phyloP scores from a whole-genome alignment of 2,329 filamentous ascomycete genomes.

The Diplodia mutila region DNA sequence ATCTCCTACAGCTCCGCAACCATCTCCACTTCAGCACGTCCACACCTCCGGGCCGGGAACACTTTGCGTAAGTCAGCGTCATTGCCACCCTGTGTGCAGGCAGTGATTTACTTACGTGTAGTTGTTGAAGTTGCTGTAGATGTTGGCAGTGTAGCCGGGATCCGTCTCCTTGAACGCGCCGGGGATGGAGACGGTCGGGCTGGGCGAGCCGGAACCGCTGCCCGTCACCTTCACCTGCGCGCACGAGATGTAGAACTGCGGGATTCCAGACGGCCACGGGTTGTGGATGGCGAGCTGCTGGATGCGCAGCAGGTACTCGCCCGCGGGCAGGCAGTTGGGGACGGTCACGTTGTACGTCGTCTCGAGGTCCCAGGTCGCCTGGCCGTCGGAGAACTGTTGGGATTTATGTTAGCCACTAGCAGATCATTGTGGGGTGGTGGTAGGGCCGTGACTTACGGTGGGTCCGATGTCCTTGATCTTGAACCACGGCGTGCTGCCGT shows the following conservation, averaged over 20 bases:
- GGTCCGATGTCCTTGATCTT: conserved; percentile 46
- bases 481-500: conserved; percentile 45
- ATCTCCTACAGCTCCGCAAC: neutral
- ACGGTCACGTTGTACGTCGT: conserved; percentile 31
- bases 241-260: conserved; percentile 29
- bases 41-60: conserved; percentile 42
- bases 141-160: conserved; percentile 20
- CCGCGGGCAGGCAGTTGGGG: conserved; percentile 31
- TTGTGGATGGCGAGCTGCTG: conserved; percentile 23
- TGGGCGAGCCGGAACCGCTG: conserved; percentile 29
- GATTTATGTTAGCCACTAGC: conserved; percentile 12
- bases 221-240: conserved; percentile 32
- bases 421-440: neutral
- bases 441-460: conserved; percentile 14
- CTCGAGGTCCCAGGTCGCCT: conserved; percentile 40
- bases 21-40: conserved; percentile 35
- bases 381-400: conserved; percentile 36
- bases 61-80: neutral
- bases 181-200: conserved; percentile 31
- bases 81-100: neutral
- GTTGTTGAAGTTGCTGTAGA: conserved; percentile 41
- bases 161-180: conserved; percentile 32
- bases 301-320: conserved; percentile 23
- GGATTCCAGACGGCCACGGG: neutral
- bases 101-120: conserved; percentile 34